Evolutionary conservation across 2,329 filamentous ascomycete genomes (phyloP).

Genomic region (Diplodia intermedia): DNA sequence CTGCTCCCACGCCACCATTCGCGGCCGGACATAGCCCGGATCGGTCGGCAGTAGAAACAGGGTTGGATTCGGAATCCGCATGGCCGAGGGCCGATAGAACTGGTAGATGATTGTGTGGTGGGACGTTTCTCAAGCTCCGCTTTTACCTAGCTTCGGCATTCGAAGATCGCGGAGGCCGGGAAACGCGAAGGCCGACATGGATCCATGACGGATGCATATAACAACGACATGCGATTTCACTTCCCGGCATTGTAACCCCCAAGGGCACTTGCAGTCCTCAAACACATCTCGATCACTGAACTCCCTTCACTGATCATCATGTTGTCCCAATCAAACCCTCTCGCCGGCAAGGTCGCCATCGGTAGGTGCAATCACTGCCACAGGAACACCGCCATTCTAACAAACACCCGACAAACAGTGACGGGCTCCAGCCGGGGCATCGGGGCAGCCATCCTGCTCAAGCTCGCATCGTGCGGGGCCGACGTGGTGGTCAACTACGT

Average conservation of each 20-base stretch:
- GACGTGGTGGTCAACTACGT: slow-evolving; percentile 60
- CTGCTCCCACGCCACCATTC: neutral
- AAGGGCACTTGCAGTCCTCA: neutral
- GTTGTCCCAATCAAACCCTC: neutral
- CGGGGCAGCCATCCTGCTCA: slow-evolving; percentile 52
- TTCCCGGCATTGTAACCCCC: too few species aligned
- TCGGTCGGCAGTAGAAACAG: too few species aligned
- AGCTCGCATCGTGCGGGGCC: slow-evolving; percentile 51
- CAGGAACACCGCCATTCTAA: neutral
- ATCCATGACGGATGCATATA: neutral
- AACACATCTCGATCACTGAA: neutral
- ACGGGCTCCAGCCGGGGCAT: slow-evolving; percentile 54
- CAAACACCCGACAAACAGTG: neutral
- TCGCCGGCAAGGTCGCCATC: slow-evolving; percentile 14
- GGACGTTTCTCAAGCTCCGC: neutral
- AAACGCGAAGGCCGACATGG: too few species aligned
- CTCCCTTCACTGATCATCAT: neutral
- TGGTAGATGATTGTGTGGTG: neutral
- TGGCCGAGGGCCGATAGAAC: neutral
- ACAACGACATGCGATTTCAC: too few species aligned
- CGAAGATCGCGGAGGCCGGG: neutral
- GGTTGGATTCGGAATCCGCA: neutral
- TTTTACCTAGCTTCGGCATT: neutral
- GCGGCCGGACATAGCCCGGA: too few species aligned
- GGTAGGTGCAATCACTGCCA: neutral